A percentile compares a stretch with the other conserved stretches of the same genome.
These are phyloP conservation scores for Isoetes taiwanensis DNA, from an alignment of 75 land plant species.

Conservation along the genomic window DNA sequence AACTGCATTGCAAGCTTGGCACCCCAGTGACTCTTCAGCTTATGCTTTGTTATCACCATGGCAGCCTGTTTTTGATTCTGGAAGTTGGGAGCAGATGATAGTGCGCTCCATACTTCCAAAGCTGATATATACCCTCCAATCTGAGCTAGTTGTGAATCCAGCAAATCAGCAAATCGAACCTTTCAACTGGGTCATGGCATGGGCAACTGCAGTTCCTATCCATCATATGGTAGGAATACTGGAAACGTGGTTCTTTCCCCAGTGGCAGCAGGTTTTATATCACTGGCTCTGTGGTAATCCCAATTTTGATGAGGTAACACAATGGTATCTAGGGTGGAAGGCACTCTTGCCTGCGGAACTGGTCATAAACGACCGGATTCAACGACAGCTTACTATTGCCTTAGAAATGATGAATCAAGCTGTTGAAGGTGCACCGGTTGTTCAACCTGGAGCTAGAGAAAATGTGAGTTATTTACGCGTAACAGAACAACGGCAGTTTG, in stretches of 20 bases:
- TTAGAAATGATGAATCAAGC: slow-evolving; percentile 92
- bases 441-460: slow-evolving; percentile 70
- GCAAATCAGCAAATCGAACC: slow-evolving; percentile 58
- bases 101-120: slow-evolving; percentile 73
- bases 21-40: slow-evolving; percentile 83
- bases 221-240: slow-evolving; percentile 72
- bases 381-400: slow-evolving; percentile 50
- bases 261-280: slow-evolving; percentile 90
- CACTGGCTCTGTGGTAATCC: slow-evolving; percentile 81
- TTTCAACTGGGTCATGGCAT: slow-evolving; percentile 76
- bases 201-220: slow-evolving; percentile 73
- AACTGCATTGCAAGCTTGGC: slow-evolving; percentile 75
- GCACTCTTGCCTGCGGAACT: slow-evolving; percentile 58
- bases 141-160: slow-evolving; percentile 67
- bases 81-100: slow-evolving; percentile 79
- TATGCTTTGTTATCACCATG: slow-evolving; percentile 75
- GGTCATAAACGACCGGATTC: slow-evolving; percentile 62
- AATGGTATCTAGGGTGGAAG: slow-evolving; percentile 92
- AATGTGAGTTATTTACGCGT: slow-evolving; percentile 68
- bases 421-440: slow-evolving; percentile 50
- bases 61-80: slow-evolving; percentile 84
- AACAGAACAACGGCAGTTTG: slow-evolving; percentile 68
- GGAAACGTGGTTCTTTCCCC: slow-evolving; percentile 60
- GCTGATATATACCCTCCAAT: slow-evolving; percentile 48
- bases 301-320: slow-evolving; percentile 63